Evolutionary conservation across 305 asterid species (phyloP).

Genomic region (Fraxinus sp.): DNA sequence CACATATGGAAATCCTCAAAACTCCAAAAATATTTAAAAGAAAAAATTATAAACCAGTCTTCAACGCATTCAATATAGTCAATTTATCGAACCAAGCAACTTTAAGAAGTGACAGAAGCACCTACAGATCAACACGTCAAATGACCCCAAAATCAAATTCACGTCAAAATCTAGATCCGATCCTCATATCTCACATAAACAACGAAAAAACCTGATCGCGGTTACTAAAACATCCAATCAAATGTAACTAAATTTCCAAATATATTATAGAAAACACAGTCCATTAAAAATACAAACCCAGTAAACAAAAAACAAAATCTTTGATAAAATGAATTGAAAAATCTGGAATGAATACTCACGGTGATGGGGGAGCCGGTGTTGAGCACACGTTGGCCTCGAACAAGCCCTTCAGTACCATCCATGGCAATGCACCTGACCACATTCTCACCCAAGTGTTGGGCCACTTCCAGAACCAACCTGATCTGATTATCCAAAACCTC

Average conservation of each 20-base stretch:
- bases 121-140: slow-evolving; percentile 26
- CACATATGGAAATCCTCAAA: background rate
- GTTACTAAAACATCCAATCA: slow-evolving; percentile 1
- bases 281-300: background rate
- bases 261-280: background rate
- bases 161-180: slow-evolving; percentile 14
- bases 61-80: background rate
- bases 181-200: background rate
- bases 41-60: background rate
- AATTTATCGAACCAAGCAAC: background rate
- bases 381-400: slow-evolving; percentile 86
- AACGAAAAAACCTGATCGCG: background rate
- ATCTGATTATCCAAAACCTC: slow-evolving; percentile 90
- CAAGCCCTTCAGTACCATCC: slow-evolving; percentile 99
- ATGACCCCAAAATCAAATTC: slow-evolving; percentile 6
- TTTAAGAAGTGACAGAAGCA: background rate
- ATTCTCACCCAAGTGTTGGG: slow-evolving; percentile 91
- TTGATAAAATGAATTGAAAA: background rate
- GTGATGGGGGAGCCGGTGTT: slow-evolving; percentile 96
- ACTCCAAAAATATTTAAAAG: background rate
- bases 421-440: slow-evolving; percentile 94
- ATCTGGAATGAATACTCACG: slow-evolving; percentile 45
- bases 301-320: background rate
- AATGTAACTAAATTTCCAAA: background rate
- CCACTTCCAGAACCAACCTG: slow-evolving; percentile 92